A percentile compares a stretch with the other conserved stretches of the same genome.
Conservation (phyloP, 2,329 filamentous ascomycete genomes). For the Fusarium sp. region DNA sequence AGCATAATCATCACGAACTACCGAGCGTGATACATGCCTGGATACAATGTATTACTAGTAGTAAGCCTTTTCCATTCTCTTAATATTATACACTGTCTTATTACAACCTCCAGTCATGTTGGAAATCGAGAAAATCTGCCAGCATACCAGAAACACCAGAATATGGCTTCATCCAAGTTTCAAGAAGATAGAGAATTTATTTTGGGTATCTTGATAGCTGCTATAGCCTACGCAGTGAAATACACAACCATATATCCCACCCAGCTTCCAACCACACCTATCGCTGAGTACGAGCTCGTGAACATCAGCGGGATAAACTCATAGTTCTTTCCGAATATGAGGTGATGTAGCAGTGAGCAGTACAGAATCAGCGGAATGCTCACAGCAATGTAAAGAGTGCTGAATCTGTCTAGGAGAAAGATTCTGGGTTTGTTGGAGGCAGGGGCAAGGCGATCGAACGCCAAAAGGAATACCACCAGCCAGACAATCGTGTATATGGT, state of each 20-base stretch:
- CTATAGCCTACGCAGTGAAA: slow-evolving; percentile 65
- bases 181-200: slow-evolving; percentile 28
- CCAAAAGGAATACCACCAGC: slow-evolving; percentile 85
- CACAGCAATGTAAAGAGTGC: slow-evolving; percentile 86
- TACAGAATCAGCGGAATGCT: slow-evolving; percentile 91
- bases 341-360: slow-evolving; percentile 82
- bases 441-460: slow-evolving; percentile 88
- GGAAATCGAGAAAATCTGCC: not conserved
- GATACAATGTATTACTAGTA: not conserved
- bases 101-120: not conserved
- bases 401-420: slow-evolving; percentile 92
- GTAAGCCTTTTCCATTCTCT: not conserved
- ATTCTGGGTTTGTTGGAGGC: slow-evolving; percentile 82
- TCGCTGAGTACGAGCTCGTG: slow-evolving; percentile 90
- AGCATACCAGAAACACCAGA: not conserved
- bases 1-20: not conserved
- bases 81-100: not conserved
- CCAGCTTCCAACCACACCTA: slow-evolving; percentile 97
- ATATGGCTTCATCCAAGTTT: not conserved
- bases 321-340: slow-evolving; percentile 84
- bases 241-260: slow-evolving; percentile 93
- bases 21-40: not conserved
- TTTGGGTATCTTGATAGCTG: slow-evolving; percentile 41
- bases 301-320: slow-evolving; percentile 98
- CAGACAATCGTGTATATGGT: slow-evolving; percentile 92